Percentiles rank a stretch among this genome's conserved stretches.
phyloP scores from a whole-genome alignment of 129 eudicot species.

The Daucus carota region DNA sequence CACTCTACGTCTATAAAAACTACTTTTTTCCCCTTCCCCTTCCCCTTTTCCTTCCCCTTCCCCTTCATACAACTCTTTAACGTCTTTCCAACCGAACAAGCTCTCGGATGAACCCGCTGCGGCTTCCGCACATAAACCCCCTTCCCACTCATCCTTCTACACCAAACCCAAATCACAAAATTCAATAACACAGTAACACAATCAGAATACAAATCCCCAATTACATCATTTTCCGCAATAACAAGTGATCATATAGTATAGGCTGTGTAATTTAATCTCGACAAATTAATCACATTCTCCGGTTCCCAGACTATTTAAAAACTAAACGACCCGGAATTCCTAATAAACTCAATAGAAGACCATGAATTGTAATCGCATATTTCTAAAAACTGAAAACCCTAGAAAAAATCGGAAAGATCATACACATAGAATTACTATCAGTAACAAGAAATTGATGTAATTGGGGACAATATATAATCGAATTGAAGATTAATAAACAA shows the following conservation, averaged over 20 bases:
- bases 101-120: background rate
- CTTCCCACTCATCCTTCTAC: conserved; percentile 25
- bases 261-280: too few relatives aligned
- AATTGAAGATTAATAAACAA: too few relatives aligned
- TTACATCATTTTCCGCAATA: background rate
- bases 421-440: too few relatives aligned
- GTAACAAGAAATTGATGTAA: too few relatives aligned
- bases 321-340: background rate
- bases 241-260: background rate
- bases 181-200: background rate
- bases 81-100: conserved; percentile 24
- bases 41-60: conserved; percentile 22
- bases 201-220: background rate
- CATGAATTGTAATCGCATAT: too few relatives aligned
- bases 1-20: conserved; percentile 56
- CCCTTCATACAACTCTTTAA: conserved; percentile 32
- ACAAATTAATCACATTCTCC: background rate
- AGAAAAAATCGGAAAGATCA: too few relatives aligned
- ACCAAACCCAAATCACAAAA: conserved; percentile 5
- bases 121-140: conserved; percentile 22
- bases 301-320: background rate
- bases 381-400: too few relatives aligned
- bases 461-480: too few relatives aligned
- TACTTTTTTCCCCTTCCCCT: conserved; percentile 25
- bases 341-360: too few relatives aligned